Conservation (phyloP, 2,329 filamentous ascomycete genomes). For the Neodidymelliopsis sp. region DNA sequence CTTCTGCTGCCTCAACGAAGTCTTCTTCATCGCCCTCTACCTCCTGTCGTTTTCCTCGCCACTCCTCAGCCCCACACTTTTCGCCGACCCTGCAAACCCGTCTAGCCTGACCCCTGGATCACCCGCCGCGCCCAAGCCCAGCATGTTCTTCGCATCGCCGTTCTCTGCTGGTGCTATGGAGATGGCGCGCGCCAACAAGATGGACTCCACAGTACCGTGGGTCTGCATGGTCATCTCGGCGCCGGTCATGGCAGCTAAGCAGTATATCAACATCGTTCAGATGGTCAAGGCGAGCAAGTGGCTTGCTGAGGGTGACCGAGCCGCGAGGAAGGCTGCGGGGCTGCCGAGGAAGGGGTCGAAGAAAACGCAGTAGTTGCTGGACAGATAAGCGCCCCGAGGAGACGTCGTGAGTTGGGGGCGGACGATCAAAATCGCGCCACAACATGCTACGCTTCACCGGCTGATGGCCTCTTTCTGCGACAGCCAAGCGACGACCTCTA, state of each 20-base stretch:
- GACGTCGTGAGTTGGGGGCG: too few species aligned
- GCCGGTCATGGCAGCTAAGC: slow-evolving; percentile 90
- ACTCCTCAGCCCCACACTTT: slow-evolving; percentile 83
- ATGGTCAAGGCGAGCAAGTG: slow-evolving; percentile 91
- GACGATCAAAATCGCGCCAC: not conserved
- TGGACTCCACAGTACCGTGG: slow-evolving; percentile 71
- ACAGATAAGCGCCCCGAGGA: too few species aligned
- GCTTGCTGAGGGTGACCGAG: slow-evolving; percentile 89
- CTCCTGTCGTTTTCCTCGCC: slow-evolving; percentile 96
- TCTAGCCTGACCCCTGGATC: slow-evolving; percentile 65
- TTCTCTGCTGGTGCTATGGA: slow-evolving; percentile 94
- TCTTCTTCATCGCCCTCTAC: slow-evolving; percentile 98
- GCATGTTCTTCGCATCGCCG: slow-evolving; percentile 82
- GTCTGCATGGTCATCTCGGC: slow-evolving; percentile 80
- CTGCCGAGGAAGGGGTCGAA: slow-evolving; percentile 46
- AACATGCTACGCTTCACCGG: too few species aligned
- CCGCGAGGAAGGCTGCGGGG: slow-evolving; percentile 60
- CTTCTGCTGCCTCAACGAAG: slow-evolving; percentile 88
- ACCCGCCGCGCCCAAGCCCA: slow-evolving; percentile 72
- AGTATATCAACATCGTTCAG: slow-evolving; percentile 93
- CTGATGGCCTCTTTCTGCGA: too few species aligned
- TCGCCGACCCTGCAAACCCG: slow-evolving; percentile 66
- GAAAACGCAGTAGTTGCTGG: slow-evolving; percentile 32
- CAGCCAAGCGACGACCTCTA: too few species aligned
- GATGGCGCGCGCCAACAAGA: slow-evolving; percentile 88